Conservation (phyloP, 2,329 filamentous ascomycete genomes). For the Ambrosiella beaveri region DNA sequence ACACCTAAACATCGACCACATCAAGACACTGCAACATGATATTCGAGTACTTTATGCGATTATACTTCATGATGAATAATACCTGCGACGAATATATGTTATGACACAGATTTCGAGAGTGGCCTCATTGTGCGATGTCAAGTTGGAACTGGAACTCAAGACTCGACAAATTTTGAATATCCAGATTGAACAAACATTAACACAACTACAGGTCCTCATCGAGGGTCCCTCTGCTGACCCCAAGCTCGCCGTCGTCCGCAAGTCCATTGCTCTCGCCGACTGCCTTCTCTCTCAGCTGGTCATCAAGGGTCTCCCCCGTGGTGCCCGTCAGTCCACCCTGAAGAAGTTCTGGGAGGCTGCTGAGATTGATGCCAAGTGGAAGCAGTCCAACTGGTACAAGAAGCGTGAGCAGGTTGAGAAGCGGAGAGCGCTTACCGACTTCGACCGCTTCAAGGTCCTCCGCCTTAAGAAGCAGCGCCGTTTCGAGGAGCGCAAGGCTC, state of each 20-base stretch:
- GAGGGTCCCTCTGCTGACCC: constrained; percentile 79
- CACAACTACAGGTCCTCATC: constrained; percentile 59
- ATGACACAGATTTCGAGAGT: not conserved
- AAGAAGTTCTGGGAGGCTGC: constrained; percentile 81
- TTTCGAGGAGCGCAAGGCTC: constrained; percentile 93
- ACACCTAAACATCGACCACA: not conserved
- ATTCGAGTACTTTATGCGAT: no score
- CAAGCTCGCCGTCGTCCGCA: constrained; percentile 67
- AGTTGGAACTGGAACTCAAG: not conserved
- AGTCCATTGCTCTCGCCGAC: constrained; percentile 65
- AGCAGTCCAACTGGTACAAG: constrained; percentile 84
- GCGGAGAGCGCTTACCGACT: constrained; percentile 87
- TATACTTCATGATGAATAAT: no score
- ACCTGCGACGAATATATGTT: not conserved
- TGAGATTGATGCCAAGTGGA: constrained; percentile 87
- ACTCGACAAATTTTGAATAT: not conserved
- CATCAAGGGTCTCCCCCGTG: constrained; percentile 72
- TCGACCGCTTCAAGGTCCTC: constrained; percentile 99
- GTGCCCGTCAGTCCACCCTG: constrained; percentile 63
- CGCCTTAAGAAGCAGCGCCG: constrained; percentile 98
- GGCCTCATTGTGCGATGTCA: not conserved
- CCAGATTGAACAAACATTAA: constrained; percentile 1
- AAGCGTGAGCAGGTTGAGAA: constrained; percentile 70
- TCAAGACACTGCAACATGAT: no score
- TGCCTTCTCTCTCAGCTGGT: constrained; percentile 79